phyloP scores from a whole-genome alignment of 2,329 filamentous ascomycete genomes.

The Ampelomyces quisqualis region DNA sequence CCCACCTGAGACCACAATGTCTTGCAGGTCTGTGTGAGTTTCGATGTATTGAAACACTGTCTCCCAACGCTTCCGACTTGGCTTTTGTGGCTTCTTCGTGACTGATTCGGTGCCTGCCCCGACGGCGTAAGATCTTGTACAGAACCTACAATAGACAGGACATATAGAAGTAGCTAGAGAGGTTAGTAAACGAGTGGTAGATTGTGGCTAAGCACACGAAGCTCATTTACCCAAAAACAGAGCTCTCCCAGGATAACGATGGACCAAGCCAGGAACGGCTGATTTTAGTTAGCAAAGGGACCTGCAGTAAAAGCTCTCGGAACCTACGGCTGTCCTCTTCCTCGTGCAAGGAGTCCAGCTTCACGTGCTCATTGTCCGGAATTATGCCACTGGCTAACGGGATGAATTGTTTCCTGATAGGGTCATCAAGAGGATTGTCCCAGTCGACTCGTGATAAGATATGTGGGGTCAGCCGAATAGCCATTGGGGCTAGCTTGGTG shows the following conservation, averaged over 20 bases:
- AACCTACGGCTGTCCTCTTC: conserved; percentile 51
- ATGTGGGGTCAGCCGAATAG: conserved; percentile 62
- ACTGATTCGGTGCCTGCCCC: conserved; percentile 58
- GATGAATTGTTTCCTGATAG: conserved; percentile 62
- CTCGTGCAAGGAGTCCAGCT: conserved; percentile 62
- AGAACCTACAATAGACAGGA: conserved; percentile 64
- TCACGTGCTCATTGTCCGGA: conserved; percentile 57
- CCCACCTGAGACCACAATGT: conserved; percentile 64
- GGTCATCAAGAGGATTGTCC: conserved; percentile 59
- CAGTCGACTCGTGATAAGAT: conserved; percentile 61
- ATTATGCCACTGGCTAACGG: conserved; percentile 56
- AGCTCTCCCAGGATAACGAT: conserved; percentile 65
- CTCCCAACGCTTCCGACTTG: conserved; percentile 56
- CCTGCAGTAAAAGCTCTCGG: background rate
- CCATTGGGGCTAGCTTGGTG: conserved; percentile 59
- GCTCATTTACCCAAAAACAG: conserved; percentile 60
- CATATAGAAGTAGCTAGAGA: conserved; percentile 57
- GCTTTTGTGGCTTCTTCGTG: conserved; percentile 39
- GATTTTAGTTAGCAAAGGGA: conserved; percentile 1
- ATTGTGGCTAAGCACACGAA: background rate
- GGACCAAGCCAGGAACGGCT: conserved; percentile 59
- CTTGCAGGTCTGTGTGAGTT: conserved; percentile 51
- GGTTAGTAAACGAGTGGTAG: conserved; percentile 1
- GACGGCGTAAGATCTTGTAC: conserved; percentile 62
- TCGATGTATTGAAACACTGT: conserved; percentile 59